Evolutionary conservation across 257 asterid genomes (phyloP).

Genomic region (Leptodermis oblonga): DNA sequence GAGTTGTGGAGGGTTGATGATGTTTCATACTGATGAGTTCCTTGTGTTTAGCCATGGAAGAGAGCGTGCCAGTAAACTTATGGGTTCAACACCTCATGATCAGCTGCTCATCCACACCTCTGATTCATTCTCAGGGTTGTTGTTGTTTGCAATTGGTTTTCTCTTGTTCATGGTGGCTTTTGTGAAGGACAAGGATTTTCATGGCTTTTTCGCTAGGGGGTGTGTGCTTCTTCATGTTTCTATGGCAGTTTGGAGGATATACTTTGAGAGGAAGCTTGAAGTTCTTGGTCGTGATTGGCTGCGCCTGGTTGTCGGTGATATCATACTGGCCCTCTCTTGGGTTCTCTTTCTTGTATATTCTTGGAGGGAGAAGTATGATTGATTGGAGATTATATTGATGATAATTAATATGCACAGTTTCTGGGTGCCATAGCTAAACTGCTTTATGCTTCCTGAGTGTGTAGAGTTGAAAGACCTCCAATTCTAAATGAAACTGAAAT

Average conservation of each 20-base stretch:
- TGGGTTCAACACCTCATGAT: constrained; percentile 87
- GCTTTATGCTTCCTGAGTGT: not conserved
- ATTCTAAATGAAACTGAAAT: constrained; percentile 5
- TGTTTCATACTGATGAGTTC: constrained; percentile 66
- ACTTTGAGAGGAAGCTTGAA: constrained; percentile 78
- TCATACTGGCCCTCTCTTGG: constrained; percentile 74
- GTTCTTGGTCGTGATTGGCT: constrained; percentile 87
- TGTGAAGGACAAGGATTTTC: constrained; percentile 82
- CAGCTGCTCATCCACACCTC: constrained; percentile 81
- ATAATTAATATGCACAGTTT: not conserved
- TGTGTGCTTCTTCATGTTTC: constrained; percentile 76
- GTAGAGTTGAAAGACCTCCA: not conserved
- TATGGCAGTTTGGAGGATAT: constrained; percentile 86
- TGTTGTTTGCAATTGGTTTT: constrained; percentile 68
- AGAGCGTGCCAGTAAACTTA: constrained; percentile 72
- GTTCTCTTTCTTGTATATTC: constrained; percentile 69
- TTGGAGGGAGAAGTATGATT: constrained; percentile 97
- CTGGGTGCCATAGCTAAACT: not conserved
- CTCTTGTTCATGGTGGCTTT: constrained; percentile 92
- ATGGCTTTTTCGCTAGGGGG: constrained; percentile 69
- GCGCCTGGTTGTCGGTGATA: constrained; percentile 73
- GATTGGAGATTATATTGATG: constrained; percentile 5
- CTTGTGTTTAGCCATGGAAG: constrained; percentile 78
- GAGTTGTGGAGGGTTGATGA: constrained; percentile 76
- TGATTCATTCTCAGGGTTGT: constrained; percentile 87